A percentile compares a stretch with the other conserved stretches of the same genome.
These are phyloP conservation scores for Dioszegia crocea DNA, from an alignment of 768 basidiomycete genomes.

Conservation along the genomic window DNA sequence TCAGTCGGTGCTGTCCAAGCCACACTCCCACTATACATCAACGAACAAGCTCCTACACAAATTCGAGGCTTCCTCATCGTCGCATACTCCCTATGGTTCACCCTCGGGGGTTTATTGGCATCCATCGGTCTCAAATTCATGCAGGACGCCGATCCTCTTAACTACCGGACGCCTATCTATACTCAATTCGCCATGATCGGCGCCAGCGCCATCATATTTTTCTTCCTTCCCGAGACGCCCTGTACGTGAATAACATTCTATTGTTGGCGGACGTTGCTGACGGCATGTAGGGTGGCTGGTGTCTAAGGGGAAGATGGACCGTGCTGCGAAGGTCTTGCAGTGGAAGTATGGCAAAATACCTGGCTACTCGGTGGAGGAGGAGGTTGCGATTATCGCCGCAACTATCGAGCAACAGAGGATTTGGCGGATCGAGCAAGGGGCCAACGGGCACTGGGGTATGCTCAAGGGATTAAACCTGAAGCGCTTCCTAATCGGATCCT, in stretches of 20 bases:
- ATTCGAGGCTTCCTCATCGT: constrained; percentile 33
- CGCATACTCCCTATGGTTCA: constrained; percentile 26
- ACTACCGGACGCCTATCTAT: constrained; percentile 27
- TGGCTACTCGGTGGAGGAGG: constrained; percentile 15
- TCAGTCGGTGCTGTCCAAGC: constrained; percentile 31
- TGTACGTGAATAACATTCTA: too few species aligned
- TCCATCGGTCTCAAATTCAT: constrained; percentile 15
- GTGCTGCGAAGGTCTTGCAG: constrained; percentile 14
- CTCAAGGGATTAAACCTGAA: constrained; percentile 27
- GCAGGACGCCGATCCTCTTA: constrained; percentile 4
- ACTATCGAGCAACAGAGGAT: constrained; percentile 21
- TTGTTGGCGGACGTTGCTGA: too few species aligned
- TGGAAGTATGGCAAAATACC: constrained; percentile 7
- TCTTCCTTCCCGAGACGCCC: constrained; percentile 30
- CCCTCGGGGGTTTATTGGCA: constrained; percentile 23
- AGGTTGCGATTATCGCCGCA: constrained; percentile 21
- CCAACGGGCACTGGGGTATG: constrained; percentile 12
- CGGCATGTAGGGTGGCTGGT: too few species aligned
- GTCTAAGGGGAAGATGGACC: constrained; percentile 18
- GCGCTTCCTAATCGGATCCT: constrained; percentile 30
- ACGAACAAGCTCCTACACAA: constrained; percentile 30
- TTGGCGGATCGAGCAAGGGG: not conserved
- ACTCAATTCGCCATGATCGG: constrained; percentile 35
- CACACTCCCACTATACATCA: constrained; percentile 32
- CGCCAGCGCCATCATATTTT: constrained; percentile 17